Conservation (phyloP, 2,329 filamentous ascomycete species). For the Aspergillus sojae region DNA sequence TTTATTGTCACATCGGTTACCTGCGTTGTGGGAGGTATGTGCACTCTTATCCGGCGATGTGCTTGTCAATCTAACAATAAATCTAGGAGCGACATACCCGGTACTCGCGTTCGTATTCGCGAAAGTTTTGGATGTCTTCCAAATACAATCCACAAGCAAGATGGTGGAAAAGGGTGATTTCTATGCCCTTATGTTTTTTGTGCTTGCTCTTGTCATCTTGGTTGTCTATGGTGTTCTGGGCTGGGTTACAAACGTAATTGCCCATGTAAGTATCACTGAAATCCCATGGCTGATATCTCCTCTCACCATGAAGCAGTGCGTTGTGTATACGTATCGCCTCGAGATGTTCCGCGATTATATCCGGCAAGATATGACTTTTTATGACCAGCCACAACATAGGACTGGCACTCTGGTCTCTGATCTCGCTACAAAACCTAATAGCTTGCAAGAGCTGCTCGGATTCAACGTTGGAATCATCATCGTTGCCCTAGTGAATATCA, state of each 20-base stretch:
- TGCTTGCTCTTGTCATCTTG: conserved; percentile 5
- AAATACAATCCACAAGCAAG: not conserved
- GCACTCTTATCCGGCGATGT: not conserved
- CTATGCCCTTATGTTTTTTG: conserved; percentile 14
- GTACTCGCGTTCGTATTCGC: conserved; percentile 4
- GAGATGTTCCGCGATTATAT: conserved; percentile 28
- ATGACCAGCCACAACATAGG: conserved; percentile 31
- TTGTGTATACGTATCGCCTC: conserved; percentile 18
- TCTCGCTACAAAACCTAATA: conserved; percentile 26
- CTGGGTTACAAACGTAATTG: conserved; percentile 3
- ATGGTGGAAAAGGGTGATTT: conserved; percentile 9
- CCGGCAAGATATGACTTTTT: conserved; percentile 31
- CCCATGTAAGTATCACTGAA: not conserved
- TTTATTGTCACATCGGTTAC: conserved; percentile 1
- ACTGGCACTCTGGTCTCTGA: conserved; percentile 30
- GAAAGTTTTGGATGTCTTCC: conserved; percentile 1
- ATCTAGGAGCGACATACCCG: not conserved
- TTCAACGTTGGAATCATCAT: conserved; percentile 53
- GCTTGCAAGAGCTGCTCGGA: conserved; percentile 52
- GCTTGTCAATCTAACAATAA: not conserved
- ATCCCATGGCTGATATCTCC: no score
- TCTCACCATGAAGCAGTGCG: not conserved
- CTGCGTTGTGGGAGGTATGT: conserved; percentile 2
- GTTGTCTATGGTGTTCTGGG: conserved; percentile 5
- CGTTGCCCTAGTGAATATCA: conserved; percentile 49